Conservation (phyloP, 2,329 filamentous ascomycete species). For the Pezicula carpinea region DNA sequence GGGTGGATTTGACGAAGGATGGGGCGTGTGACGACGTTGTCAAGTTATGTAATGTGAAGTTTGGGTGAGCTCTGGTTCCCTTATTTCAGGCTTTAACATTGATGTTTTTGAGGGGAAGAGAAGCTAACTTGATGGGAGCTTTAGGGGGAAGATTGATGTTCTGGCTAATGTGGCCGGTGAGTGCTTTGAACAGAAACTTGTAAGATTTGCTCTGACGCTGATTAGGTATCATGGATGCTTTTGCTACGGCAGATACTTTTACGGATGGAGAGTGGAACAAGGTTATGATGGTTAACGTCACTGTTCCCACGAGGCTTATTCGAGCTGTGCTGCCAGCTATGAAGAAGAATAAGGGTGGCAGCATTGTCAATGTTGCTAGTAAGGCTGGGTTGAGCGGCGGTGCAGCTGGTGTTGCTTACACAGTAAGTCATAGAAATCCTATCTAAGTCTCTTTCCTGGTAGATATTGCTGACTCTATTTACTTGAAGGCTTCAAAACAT, state of each 20-base stretch:
- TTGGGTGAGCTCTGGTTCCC: constrained; percentile 15
- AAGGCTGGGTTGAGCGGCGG: constrained; percentile 34
- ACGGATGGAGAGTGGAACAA: constrained; percentile 35
- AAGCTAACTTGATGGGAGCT: background rate
- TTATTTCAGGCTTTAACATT: background rate
- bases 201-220: too few species aligned
- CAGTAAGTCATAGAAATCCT: constrained; percentile 38
- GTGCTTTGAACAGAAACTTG: too few species aligned
- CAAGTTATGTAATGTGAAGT: constrained; percentile 25
- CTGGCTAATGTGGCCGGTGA: constrained; percentile 40
- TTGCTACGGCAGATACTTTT: constrained; percentile 33
- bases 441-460: constrained; percentile 22
- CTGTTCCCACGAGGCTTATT: constrained; percentile 40
- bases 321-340: constrained; percentile 37
- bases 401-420: constrained; percentile 38
- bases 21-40: constrained; percentile 30
- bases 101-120: background rate
- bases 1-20: constrained; percentile 25
- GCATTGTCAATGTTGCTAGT: constrained; percentile 38
- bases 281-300: constrained; percentile 37
- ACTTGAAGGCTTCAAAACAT: background rate
- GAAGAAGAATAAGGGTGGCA: constrained; percentile 33
- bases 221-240: constrained; percentile 33
- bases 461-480: background rate
- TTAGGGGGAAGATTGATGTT: constrained; percentile 31